Conservation (phyloP, 2,329 filamentous ascomycete species). For the Fusarium sp. region DNA sequence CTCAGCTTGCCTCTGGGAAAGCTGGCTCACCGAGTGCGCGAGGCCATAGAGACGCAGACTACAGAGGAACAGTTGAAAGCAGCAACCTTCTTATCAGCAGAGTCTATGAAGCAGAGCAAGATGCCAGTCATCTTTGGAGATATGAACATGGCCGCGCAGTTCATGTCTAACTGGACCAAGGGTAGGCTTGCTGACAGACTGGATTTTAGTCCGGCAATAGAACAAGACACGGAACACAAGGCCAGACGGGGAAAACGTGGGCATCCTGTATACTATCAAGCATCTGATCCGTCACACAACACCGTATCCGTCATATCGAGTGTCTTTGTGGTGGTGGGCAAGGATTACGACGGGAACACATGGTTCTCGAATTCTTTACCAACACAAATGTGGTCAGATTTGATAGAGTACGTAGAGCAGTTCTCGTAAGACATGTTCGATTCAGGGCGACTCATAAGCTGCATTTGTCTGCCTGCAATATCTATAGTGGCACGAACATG, state of each 20-base stretch:
- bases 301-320: slow-evolving; percentile 21
- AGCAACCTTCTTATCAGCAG: slow-evolving; percentile 1
- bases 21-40: slow-evolving; percentile 22
- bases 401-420: slow-evolving; percentile 15
- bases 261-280: slow-evolving; percentile 28
- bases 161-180: slow-evolving; percentile 37
- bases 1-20: slow-evolving; percentile 14
- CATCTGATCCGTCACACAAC: slow-evolving; percentile 17
- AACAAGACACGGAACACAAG: background rate
- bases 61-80: slow-evolving; percentile 35
- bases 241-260: background rate
- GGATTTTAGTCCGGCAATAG: slow-evolving; percentile 26
- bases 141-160: slow-evolving; percentile 20
- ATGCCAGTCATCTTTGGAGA: slow-evolving; percentile 20
- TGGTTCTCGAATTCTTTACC: slow-evolving; percentile 25
- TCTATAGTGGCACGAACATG: no score
- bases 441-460: no score
- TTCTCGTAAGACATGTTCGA: background rate
- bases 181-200: slow-evolving; percentile 21
- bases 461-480: no score
- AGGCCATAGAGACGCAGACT: slow-evolving; percentile 20
- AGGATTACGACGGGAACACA: slow-evolving; percentile 18
- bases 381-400: slow-evolving; percentile 14
- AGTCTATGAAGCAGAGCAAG: slow-evolving; percentile 19
- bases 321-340: slow-evolving; percentile 18